Base-by-base conservation (phyloP, 2,329 filamentous ascomycete genomes). In the Botrytis fragariae region DNA sequence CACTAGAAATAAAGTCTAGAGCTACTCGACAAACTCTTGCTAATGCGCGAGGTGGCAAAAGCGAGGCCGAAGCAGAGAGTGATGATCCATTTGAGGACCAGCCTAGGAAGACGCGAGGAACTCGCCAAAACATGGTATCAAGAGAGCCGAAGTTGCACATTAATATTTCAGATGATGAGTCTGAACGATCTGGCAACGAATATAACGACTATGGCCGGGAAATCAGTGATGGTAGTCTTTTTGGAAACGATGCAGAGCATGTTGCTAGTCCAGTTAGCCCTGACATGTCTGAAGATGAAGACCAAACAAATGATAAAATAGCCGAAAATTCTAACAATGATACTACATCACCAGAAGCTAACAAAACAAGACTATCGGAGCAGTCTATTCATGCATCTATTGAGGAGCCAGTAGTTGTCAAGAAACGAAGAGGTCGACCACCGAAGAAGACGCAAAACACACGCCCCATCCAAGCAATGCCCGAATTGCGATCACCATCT, bases 361-460 rank as follows among this genome's bases (percentile, higher is more conserved):
- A 9, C 2, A 39, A 59, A 68, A 35, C 32, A 57, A 39, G 22
- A 69, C 16, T 39, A 32, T 39, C 48, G 35, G 29, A 60, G 42
- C 18, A 29, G 35, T 39, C 25, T 22, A 32, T 45, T 22, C 29
- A 29, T n/a, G 20, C 18, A 48, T 64, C 71, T 54, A 70, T 68
- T 20, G 60, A 72, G 57, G 37, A 71, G 22, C 48, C 60, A 45
- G 37, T 64, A 54, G 51, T 61, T 37, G 60, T 71, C 14, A 77
- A 75, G 57, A 77, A 74, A 60, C 75, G 74, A 37, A 76, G 76
- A 75, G 77, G 77, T 35, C 73, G 78, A 75, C 78, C 78, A 4
- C 76, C 74, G 12, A 80, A 78, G 67, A 75, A 74, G n/a, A 25
- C 73, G 54, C 73, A 70, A 62, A 45, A 45, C 3, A 48, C 63